Percentiles rank a stretch among this genome's conserved stretches.
Conservation (phyloP, 1,139 yeast species). For the Wickerhamomyces sp. region DNA sequence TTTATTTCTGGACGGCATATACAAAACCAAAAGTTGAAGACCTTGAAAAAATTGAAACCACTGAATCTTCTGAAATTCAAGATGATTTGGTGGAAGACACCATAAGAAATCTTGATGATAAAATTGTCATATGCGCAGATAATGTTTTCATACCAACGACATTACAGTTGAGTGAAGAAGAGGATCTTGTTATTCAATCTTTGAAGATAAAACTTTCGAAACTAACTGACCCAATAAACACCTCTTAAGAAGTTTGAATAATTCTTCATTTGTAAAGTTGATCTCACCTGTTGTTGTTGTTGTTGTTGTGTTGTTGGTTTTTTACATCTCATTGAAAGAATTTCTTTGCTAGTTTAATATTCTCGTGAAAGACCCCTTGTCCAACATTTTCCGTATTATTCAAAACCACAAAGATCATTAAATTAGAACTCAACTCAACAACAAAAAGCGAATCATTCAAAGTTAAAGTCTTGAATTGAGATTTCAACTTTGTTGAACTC, state of each 20-base stretch:
- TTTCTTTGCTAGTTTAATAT: conserved; percentile 31
- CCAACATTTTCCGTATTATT: conserved; percentile 17
- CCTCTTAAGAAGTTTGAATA: too few relatives aligned
- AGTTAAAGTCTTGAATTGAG: conserved; percentile 74
- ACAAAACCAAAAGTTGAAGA: conserved; percentile 6
- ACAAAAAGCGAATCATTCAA: conserved; percentile 60
- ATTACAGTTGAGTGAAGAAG: neutral
- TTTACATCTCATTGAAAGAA: conserved; percentile 31
- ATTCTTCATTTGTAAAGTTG: too few relatives aligned
- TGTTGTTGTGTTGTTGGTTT: too few relatives aligned
- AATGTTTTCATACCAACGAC: neutral
- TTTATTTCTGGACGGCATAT: conserved; percentile 57
- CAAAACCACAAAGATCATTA: conserved; percentile 36
- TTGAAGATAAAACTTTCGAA: neutral
- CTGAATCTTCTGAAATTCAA: too few relatives aligned
- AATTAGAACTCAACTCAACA: conserved; percentile 37
- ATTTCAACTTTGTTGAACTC: conserved; percentile 80
- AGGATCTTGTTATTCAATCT: neutral
- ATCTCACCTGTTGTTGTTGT: neutral
- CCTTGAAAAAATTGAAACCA: neutral
- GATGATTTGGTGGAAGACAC: too few relatives aligned
- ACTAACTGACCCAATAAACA: neutral
- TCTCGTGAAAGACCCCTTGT: conserved; percentile 29
- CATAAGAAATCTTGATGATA: too few relatives aligned
- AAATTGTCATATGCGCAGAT: neutral